Conservation (phyloP, 805 yeast genomes). For the Yarrowia divulgata region DNA sequence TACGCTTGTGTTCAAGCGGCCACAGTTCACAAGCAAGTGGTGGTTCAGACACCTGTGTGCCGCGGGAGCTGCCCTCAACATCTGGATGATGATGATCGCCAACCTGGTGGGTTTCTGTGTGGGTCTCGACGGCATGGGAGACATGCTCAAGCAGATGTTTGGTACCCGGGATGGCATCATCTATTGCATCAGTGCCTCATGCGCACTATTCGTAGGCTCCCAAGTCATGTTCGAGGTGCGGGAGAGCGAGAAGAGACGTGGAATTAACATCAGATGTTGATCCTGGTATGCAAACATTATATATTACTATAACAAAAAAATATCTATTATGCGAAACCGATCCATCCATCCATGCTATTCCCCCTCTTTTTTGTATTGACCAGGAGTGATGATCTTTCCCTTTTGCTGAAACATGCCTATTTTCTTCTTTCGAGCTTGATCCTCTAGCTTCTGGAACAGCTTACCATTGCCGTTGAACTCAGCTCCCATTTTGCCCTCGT, state of each 20-base stretch:
- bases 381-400: slow-evolving; percentile 44
- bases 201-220: slow-evolving; percentile 77
- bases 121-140: slow-evolving; percentile 82
- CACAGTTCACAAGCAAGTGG: slow-evolving; percentile 41
- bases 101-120: slow-evolving; percentile 93
- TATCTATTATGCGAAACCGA: slow-evolving; percentile 14
- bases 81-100: slow-evolving; percentile 98
- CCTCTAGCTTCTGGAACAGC: slow-evolving; percentile 66
- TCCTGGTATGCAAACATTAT: slow-evolving; percentile 16
- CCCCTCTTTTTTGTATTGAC: slow-evolving; percentile 52
- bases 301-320: slow-evolving; percentile 19
- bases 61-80: slow-evolving; percentile 83
- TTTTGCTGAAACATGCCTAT: slow-evolving; percentile 71
- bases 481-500: slow-evolving; percentile 80
- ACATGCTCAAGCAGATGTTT: slow-evolving; percentile 72
- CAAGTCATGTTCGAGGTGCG: slow-evolving; percentile 96
- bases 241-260: slow-evolving; percentile 82
- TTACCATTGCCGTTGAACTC: slow-evolving; percentile 83
- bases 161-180: slow-evolving; percentile 70
- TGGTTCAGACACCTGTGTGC: slow-evolving; percentile 82
- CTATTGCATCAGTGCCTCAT: slow-evolving; percentile 66
- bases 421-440: slow-evolving; percentile 60
- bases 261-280: slow-evolving; percentile 80
- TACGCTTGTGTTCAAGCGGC: slow-evolving; percentile 53
- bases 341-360: background rate